Evolutionary conservation across 148 eudicot genomes (phyloP), one percentile per base, ranked within the genome.

Genomic region (Cornus florida): DNA sequence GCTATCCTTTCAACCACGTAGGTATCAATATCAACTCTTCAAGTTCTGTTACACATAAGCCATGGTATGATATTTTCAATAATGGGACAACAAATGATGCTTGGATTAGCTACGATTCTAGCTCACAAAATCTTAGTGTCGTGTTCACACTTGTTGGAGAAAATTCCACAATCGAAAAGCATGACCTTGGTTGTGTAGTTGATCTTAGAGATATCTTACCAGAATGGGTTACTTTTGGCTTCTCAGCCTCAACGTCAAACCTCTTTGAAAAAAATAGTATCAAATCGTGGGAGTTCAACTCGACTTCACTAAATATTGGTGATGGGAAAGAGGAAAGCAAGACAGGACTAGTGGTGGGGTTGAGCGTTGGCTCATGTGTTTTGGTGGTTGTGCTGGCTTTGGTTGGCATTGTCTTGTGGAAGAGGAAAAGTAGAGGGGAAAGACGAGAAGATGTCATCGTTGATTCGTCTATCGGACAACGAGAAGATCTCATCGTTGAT

Each of bases 181-280:
- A 9, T 43, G 19, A 16, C 59, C 59, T 53, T 53, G 14, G 59
- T 53, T 53, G 12, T 53, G 14, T 16, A 14, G 59, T 53, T 53
- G 19, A 53, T 53, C 59, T 53, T 11, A 53, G 59, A 11, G 17
- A 70, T 10, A 13, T 31, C 38, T 38, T 53, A 16, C 60, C 74
- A 3, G 67, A 53, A 39, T 19, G 48, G 48, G 80, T 77, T 2
- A 33, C 68, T 53, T 32, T 70, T 24, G 74, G 80, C 8, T 69
- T 77, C 32, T 69, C 80, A 10, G 80, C 74, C n/a, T 66, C 80
- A 11, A 77, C 74, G 3, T 68, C 69, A 32, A 19, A 12, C 4
- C 0, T 0, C 5, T 19, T 33, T 1, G 80, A 53, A 22, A 50
- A 19, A 4, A 66, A 70, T 17, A 57, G 23, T 4, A 38, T 77